A percentile compares a stretch with the other conserved stretches of the same genome.
Conservation (phyloP, 23 red algal genomes). For the Gracilaria domingensis region DNA sequence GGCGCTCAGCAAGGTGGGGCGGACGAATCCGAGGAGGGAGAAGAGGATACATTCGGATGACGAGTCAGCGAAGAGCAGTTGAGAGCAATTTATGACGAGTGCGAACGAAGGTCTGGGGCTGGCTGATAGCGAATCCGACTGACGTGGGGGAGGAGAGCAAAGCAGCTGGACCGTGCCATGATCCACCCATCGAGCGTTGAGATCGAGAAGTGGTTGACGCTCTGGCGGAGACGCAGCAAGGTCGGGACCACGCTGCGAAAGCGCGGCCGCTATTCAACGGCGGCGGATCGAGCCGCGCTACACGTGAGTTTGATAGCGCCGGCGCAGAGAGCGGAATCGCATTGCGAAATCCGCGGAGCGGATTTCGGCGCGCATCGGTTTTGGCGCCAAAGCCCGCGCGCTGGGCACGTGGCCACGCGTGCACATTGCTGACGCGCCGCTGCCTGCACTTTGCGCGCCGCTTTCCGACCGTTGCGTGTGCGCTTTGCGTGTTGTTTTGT, state of each 20-base stretch:
- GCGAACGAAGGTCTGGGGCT: background rate
- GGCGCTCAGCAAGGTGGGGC: background rate
- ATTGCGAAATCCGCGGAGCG: too few relatives aligned
- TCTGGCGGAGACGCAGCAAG: too few relatives aligned
- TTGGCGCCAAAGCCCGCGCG: background rate
- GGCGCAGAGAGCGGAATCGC: too few relatives aligned
- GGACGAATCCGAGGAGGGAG: background rate
- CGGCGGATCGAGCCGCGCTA: background rate
- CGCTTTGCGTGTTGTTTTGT: background rate
- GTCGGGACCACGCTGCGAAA: too few relatives aligned
- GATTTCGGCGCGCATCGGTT: too few relatives aligned
- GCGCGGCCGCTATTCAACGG: too few relatives aligned
- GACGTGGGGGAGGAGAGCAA: background rate
- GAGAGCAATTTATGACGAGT: background rate
- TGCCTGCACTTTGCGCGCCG: too few relatives aligned
- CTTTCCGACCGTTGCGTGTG: background rate
- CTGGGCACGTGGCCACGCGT: background rate
- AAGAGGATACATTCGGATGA: background rate
- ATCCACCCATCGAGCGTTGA: too few relatives aligned
- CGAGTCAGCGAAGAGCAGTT: background rate
- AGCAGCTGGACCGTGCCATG: background rate
- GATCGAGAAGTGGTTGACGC: too few relatives aligned
- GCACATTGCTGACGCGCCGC: background rate
- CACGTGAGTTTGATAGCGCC: background rate
- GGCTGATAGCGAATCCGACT: slow-evolving; percentile 1